Percentiles rank a stretch among this genome's conserved stretches.
These are phyloP conservation scores for Dillenia turbinata DNA, from an alignment of 164 flowering plant genomes.

Conservation along the genomic window DNA sequence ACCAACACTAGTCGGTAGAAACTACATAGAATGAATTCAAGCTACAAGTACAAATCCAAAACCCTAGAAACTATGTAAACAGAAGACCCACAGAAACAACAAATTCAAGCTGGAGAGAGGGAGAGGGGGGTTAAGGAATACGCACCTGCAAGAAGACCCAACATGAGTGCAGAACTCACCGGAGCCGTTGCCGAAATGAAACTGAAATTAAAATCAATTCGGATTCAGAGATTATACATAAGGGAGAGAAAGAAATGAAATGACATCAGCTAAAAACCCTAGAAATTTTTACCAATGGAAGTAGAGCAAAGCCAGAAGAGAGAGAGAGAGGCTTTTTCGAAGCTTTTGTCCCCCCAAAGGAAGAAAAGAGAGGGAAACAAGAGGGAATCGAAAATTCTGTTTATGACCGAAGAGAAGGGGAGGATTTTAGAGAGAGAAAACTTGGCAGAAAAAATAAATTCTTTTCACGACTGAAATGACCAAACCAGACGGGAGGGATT, in stretches of 20 bases:
- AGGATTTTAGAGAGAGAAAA: background rate
- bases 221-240: background rate
- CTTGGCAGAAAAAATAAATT: too few relatives aligned
- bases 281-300: background rate
- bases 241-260: background rate
- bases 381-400: background rate
- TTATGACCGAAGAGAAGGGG: constrained; percentile 6
- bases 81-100: too few relatives aligned
- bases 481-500: too few relatives aligned
- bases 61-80: too few relatives aligned
- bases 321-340: constrained; percentile 4
- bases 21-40: too few relatives aligned
- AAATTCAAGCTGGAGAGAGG: too few relatives aligned
- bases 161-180: background rate
- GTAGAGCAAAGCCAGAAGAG: background rate
- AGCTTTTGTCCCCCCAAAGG: constrained; percentile 38
- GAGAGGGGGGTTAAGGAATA: background rate
- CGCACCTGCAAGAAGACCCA: constrained; percentile 1
- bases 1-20: too few relatives aligned
- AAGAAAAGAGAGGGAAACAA: constrained; percentile 30
- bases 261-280: constrained; percentile 7
- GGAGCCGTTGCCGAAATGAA: background rate
- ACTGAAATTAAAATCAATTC: background rate
- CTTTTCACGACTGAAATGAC: too few relatives aligned
- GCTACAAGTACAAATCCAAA: too few relatives aligned